Base-by-base conservation (phyloP, 2,329 filamentous ascomycete species). In the Gaeumannomyces tritici region DNA sequence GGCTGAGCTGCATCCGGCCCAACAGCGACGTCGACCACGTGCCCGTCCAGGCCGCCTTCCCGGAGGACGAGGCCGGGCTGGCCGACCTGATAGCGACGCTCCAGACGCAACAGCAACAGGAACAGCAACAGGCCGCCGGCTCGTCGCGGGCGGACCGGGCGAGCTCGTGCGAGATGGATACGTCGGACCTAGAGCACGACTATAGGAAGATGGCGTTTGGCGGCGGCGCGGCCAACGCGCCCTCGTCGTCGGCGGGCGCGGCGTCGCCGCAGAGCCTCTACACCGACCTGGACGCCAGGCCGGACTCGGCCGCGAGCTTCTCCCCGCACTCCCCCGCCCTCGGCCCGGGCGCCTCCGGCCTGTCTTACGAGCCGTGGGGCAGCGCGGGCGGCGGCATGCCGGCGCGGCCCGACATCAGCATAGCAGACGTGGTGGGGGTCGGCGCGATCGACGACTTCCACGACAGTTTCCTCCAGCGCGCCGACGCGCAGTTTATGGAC, bases 1-100 rank as follows among this genome's bases (percentile, higher is more conserved):
- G 82, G 72, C 81, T 88, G 31, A 84, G 84, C 58, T 87, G 84
- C 75, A 85, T 87, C 68, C 80, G 84, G 62, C 83, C 82, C 24
- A 85, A 85, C 67, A 82, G 79, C 69, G 85, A 87, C 68, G 78
- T 83, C 70, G 78, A 86, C 70, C 42, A 51, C 42, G 74, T 85
- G 60, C 83, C 83, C 26, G 78, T 81, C 27, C 80, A 83, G 65
- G 79, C 80, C 2, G 77, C 84, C 29, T 87, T 87, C 70, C 84
- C 85, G 62, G 84, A 87, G 70, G 82, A 85, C 67, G 83, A 84
- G 69, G 77, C 80, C 15, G 83, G 83, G 63, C 76, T 87, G 69
- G 75, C 76, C 18, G 82, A 84, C 67, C 73, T 87, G 58, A 83
- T 83, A 21, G 76, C 77, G 11, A 81, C 85, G 69, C 73, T 87